These are phyloP conservation scores for Trichoderma guizhouense DNA, from an alignment of 2,329 filamentous ascomycete genomes.

Conservation along the genomic window DNA sequence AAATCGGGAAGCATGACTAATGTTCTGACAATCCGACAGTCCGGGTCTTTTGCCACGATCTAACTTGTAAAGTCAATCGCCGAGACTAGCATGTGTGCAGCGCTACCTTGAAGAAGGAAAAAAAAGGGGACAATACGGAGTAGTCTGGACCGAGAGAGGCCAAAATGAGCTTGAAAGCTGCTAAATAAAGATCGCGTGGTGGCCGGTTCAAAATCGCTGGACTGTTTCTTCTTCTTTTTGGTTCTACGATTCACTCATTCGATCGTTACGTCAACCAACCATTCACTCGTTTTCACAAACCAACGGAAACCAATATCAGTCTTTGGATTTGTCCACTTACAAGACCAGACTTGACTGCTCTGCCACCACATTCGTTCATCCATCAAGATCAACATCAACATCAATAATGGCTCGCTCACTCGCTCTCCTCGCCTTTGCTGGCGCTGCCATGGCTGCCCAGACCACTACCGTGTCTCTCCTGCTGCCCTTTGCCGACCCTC, in stretches of 20 bases:
- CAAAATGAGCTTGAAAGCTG: not conserved
- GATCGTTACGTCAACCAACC: not conserved
- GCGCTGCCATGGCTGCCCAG: slow-evolving; percentile 27
- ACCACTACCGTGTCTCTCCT: slow-evolving; percentile 29
- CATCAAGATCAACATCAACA: not conserved
- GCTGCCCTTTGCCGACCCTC: slow-evolving; percentile 25
- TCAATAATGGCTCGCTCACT: slow-evolving; percentile 23
- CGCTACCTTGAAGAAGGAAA: not conserved
- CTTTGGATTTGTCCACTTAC: not conserved
- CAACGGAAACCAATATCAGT: not conserved
- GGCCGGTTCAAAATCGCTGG: not conserved
- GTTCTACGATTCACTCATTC: not conserved
- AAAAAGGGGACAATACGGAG: not conserved
- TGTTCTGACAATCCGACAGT: not conserved
- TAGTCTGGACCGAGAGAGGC: not conserved
- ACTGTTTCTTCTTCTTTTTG: not conserved
- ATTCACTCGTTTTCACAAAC: not conserved
- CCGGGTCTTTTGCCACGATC: not conserved
- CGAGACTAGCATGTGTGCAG: slow-evolving; percentile 6
- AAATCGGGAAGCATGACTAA: not conserved
- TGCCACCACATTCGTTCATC: not conserved
- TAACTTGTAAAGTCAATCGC: slow-evolving; percentile 11
- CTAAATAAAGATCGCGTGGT: not conserved
- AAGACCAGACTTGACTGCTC: not conserved
- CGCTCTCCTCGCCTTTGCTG: slow-evolving; percentile 26